Percentiles rank a stretch among this genome's conserved stretches.
phyloP scores from a whole-genome alignment of 2,329 filamentous ascomycete genomes.

The Xylaria multiplex region DNA sequence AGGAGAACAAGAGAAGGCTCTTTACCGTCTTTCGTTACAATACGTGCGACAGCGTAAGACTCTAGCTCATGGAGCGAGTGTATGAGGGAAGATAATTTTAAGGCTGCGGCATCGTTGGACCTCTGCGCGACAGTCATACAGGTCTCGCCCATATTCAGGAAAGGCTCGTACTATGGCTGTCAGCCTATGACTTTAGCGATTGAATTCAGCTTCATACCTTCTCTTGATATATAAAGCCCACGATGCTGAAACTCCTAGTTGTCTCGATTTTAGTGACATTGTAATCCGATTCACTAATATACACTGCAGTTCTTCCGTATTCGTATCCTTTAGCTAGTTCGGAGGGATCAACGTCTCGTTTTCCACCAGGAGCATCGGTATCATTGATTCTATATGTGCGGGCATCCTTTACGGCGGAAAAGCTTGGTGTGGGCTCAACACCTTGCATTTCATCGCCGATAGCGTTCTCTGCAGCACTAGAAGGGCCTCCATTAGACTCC shows the following conservation, averaged over 20 bases:
- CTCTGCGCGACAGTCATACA: conserved; percentile 81
- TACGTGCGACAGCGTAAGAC: conserved; percentile 84
- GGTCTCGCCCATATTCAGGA: conserved; percentile 83
- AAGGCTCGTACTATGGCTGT: conserved; percentile 75
- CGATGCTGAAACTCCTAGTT: conserved; percentile 76
- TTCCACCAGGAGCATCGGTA: conserved; percentile 77
- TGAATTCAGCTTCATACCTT: conserved; percentile 61
- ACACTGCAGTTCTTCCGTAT: conserved; percentile 91
- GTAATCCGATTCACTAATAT: conserved; percentile 85
- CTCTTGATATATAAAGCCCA: conserved; percentile 83
- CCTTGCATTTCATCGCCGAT: conserved; percentile 61
- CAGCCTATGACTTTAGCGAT: conserved; percentile 30
- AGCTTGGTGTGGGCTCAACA: conserved; percentile 57
- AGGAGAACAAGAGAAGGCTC: conserved; percentile 81
- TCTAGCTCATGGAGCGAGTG: conserved; percentile 87
- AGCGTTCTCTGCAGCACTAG: conserved; percentile 64
- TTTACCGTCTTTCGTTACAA: conserved; percentile 86
- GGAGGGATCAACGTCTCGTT: conserved; percentile 82
- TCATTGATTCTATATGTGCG: conserved; percentile 85
- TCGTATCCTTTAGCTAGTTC: conserved; percentile 92
- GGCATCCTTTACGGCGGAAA: conserved; percentile 79
- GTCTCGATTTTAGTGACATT: conserved; percentile 91
- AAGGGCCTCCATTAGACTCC: conserved; percentile 56
- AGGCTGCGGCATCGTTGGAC: conserved; percentile 80
- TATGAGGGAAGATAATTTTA: conserved; percentile 89